A percentile compares a stretch with the other conserved stretches of the same genome.
Conservation (phyloP, 2,329 filamentous ascomycete species). For the Monilinia polystroma region DNA sequence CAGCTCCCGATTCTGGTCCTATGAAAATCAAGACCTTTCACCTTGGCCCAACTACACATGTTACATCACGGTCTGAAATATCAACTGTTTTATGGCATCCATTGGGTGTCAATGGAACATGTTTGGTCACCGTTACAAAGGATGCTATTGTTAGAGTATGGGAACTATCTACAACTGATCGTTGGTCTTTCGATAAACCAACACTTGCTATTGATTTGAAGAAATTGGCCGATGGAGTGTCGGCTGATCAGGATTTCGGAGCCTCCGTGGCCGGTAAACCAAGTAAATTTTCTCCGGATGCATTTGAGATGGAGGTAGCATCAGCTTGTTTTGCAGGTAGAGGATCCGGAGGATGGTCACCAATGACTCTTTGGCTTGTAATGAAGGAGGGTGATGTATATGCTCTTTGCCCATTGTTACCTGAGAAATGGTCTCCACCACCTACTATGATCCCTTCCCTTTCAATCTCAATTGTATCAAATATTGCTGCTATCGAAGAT, state of each 20-base stretch:
- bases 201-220: conserved; percentile 82
- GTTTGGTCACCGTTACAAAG: conserved; percentile 82
- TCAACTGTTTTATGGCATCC: conserved; percentile 90
- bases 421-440: conserved; percentile 79
- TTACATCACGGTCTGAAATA: conserved; percentile 78
- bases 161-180: conserved; percentile 81
- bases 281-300: conserved; percentile 83
- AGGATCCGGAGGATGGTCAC: conserved; percentile 79
- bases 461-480: conserved; percentile 77
- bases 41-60: conserved; percentile 88
- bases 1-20: conserved; percentile 62
- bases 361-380: conserved; percentile 96
- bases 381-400: conserved; percentile 94
- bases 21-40: conserved; percentile 85
- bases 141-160: conserved; percentile 88
- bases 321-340: conserved; percentile 74
- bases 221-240: conserved; percentile 82
- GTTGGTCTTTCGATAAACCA: conserved; percentile 83
- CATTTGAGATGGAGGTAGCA: conserved; percentile 90
- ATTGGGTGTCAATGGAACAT: conserved; percentile 75
- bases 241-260: conserved; percentile 77
- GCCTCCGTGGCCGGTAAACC: conserved; percentile 72
- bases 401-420: conserved; percentile 85
- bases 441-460: conserved; percentile 77
- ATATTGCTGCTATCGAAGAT: conserved; percentile 62